Evolutionary conservation across 768 basidiomycete species (phyloP).

Genomic region (Tylopilus intermedius): DNA sequence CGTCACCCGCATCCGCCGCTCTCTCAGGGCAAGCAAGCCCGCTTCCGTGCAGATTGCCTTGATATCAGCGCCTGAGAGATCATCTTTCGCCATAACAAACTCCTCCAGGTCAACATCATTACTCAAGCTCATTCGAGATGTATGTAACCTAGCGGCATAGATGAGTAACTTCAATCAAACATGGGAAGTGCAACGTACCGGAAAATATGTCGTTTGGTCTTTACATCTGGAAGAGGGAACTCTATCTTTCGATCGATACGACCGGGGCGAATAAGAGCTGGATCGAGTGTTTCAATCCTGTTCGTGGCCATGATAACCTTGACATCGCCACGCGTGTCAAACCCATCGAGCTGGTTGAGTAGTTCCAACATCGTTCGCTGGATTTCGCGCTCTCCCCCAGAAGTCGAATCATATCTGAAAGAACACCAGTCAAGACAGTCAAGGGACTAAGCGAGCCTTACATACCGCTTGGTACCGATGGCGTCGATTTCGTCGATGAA

Average conservation of each 20-base stretch:
- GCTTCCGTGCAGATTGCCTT: slow-evolving; percentile 99
- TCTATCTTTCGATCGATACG: slow-evolving; percentile 99
- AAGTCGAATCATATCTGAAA: slow-evolving; percentile 91
- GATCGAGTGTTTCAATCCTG: slow-evolving; percentile 94
- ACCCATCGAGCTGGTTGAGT: slow-evolving; percentile 98
- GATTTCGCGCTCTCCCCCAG: slow-evolving; percentile 98
- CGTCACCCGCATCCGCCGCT: slow-evolving; percentile 90
- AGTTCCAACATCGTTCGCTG: slow-evolving; percentile 99
- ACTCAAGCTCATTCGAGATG: slow-evolving; percentile 86
- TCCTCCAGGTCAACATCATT: slow-evolving; percentile 93
- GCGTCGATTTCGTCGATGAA: slow-evolving; percentile 99
- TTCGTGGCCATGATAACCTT: slow-evolving; percentile 99
- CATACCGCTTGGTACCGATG: slow-evolving; percentile 92
- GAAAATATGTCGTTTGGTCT: slow-evolving; percentile 99
- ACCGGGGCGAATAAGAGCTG: slow-evolving; percentile 95
- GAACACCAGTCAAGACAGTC: slow-evolving; percentile 2
- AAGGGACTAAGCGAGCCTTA: slow-evolving; percentile 1
- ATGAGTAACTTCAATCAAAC: slow-evolving; percentile 4
- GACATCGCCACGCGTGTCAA: slow-evolving; percentile 98
- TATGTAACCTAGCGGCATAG: slow-evolving; percentile 61
- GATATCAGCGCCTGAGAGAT: slow-evolving; percentile 95
- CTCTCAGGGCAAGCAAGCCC: slow-evolving; percentile 90
- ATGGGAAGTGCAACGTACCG: slow-evolving; percentile 40
- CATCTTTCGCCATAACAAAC: slow-evolving; percentile 92
- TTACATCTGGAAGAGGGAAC: slow-evolving; percentile 94